Conservation (phyloP, 257 asterid genomes). For the Misopates orontium region DNA sequence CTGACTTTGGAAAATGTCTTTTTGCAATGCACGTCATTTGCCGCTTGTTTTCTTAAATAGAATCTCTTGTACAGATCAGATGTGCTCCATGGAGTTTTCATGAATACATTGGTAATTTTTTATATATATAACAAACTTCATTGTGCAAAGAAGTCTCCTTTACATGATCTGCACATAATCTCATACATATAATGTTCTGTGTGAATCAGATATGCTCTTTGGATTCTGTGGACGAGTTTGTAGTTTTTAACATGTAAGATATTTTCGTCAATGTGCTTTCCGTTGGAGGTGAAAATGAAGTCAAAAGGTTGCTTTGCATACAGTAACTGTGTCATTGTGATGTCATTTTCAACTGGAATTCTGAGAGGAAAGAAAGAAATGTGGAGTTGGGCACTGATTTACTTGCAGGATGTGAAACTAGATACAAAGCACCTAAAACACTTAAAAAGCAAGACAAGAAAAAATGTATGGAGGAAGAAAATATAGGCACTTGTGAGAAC, state of each 20-base stretch:
- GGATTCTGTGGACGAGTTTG: not conserved
- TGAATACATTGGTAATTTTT: not conserved
- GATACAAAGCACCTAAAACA: not conserved
- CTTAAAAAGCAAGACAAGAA: not conserved
- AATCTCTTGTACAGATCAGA: not conserved
- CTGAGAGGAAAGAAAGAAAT: not conserved
- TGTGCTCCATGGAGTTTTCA: not conserved
- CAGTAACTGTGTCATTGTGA: not conserved
- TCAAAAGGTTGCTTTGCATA: not conserved
- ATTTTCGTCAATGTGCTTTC: conserved; percentile 2
- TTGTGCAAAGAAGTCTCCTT: too few relatives aligned
- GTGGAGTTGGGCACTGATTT: not conserved
- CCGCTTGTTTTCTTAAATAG: not conserved
- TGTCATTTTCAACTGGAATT: not conserved
- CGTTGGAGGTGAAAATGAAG: not conserved
- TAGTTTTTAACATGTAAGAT: not conserved
- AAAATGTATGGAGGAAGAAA: not conserved
- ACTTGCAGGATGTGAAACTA: not conserved
- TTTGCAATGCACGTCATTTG: too few relatives aligned
- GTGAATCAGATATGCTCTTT: conserved; percentile 4
- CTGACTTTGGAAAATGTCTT: too few relatives aligned
- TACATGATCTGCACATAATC: not conserved
- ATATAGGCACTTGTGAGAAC: not conserved
- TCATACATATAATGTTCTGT: conserved; percentile 1
- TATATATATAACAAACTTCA: not conserved